Evolutionary conservation across 768 basidiomycete genomes (phyloP), one percentile per base, ranked within the genome.

Genomic region (Mycena belliarum): DNA sequence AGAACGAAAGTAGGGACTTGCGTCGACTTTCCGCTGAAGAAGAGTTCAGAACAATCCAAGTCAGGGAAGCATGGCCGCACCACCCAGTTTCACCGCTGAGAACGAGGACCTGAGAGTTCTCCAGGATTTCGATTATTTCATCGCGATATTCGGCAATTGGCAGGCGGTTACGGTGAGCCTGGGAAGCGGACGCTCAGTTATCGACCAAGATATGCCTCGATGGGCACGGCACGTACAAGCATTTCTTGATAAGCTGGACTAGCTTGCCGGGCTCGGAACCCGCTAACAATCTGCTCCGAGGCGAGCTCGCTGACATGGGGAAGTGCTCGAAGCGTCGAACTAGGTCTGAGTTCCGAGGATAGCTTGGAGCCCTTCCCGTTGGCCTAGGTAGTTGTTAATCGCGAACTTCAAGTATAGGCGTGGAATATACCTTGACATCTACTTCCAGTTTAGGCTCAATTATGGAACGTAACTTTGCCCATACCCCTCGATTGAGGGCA

Each of bases 1-100:
- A 99, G 82, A 62, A 98, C 89, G 74, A 95, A 98, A 1, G 89
- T 81, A 4, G 96, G 96, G 4, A 98, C 84, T 75, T 98, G 96
- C 0, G 96, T 98, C 2, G 95, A 97, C 75, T 99, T 99, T 10
- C 96, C 96, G 66, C 94, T 95, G 63, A 28, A 45, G 49, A n/a
- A 49, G 50, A 48, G n/a, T 37, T 58, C 46, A 62, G 41, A 44
- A 35, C 23, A 50, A 38, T 15, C 10, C 49, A 23, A 14, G 33
- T 20, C 15, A 21, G 49, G 49, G 53, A 50, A 51, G 23, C 40
- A n/a, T 20, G 42, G 45, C 49, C 66, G 63, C 60, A 75, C 76
- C 74, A 78, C 66, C 72, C 71, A 25, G 75, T 79, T 71, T 82
- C 77, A 33, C 75, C 76, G 60, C 76, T 96, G 0, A 99, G 77